phyloP scores from a whole-genome alignment of 106 monocot genomes.

The Alisma plantagoaquatica region DNA sequence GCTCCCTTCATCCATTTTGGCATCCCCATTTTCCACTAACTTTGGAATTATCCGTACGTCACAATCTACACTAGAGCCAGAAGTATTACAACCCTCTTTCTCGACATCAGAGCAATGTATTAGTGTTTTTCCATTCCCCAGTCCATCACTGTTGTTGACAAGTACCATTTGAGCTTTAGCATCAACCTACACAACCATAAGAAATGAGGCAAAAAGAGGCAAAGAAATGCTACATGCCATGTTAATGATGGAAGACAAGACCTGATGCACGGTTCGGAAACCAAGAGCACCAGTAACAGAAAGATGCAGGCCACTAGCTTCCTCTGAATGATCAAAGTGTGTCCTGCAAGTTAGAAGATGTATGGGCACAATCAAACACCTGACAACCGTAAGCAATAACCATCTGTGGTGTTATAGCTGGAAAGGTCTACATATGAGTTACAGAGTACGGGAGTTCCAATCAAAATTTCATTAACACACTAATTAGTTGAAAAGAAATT shows the following conservation, averaged over 20 bases:
- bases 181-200: slow-evolving; percentile 63
- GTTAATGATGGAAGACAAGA: no score
- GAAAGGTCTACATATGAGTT: no score
- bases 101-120: slow-evolving; percentile 11
- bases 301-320: slow-evolving; percentile 59
- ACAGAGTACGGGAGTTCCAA: no score
- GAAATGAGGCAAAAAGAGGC: no score
- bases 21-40: slow-evolving; percentile 38
- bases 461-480: no score
- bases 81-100: no score
- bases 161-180: slow-evolving; percentile 86
- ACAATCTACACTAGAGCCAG: slow-evolving; percentile 45
- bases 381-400: no score
- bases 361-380: no score
- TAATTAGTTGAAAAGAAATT: no score
- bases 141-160: slow-evolving; percentile 33
- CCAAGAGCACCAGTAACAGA: slow-evolving; percentile 84
- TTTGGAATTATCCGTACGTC: slow-evolving; percentile 71
- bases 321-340: slow-evolving; percentile 52
- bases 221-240: no score
- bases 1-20: slow-evolving; percentile 14
- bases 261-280: slow-evolving; percentile 87
- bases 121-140: slow-evolving; percentile 4
- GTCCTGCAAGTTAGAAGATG: no score
- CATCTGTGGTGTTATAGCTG: no score